These are phyloP conservation scores for Crithidia fasciculata DNA, from an alignment of 208 protist genomes.

Conservation along the genomic window DNA sequence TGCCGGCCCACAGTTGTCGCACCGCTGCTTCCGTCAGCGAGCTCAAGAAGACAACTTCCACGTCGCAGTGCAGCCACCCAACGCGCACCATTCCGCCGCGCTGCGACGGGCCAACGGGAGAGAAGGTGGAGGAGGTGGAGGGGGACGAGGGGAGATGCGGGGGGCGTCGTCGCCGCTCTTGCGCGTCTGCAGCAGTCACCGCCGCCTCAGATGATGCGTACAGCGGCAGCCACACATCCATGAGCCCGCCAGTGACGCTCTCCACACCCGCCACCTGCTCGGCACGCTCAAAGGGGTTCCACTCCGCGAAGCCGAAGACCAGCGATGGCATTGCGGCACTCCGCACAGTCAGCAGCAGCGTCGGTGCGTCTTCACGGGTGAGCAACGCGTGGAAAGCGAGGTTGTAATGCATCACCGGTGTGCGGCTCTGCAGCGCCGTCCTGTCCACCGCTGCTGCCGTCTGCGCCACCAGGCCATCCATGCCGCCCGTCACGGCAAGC, in stretches of 20 bases:
- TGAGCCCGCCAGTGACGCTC: not conserved
- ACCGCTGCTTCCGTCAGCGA: constrained; percentile 19
- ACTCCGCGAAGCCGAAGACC: constrained; percentile 50
- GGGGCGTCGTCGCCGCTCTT: not conserved
- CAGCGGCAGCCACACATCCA: constrained; percentile 58
- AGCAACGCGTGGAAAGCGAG: constrained; percentile 40
- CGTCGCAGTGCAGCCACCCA: constrained; percentile 60
- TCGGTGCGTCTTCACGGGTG: constrained; percentile 31
- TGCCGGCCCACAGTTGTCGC: constrained; percentile 40
- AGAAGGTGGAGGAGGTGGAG: not conserved
- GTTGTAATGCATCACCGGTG: constrained; percentile 49
- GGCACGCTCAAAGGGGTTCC: constrained; percentile 32
- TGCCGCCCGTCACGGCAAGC: constrained; percentile 30
- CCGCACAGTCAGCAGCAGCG: constrained; percentile 54
- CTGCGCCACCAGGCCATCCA: constrained; percentile 8
- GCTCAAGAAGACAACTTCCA: constrained; percentile 26
- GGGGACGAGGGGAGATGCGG: not conserved
- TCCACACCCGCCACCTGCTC: not conserved
- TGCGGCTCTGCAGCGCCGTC: constrained; percentile 1
- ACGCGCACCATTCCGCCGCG: constrained; percentile 12
- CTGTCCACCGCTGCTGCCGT: not conserved
- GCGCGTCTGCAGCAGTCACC: constrained; percentile 6
- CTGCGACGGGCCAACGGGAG: not conserved
- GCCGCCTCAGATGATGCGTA: constrained; percentile 20
- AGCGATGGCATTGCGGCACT: constrained; percentile 31